Percentiles rank a stretch among this genome's conserved stretches.
Evolutionary conservation across 2,329 filamentous ascomycete genomes (phyloP).

Genomic region (Claviceps digitariae): DNA sequence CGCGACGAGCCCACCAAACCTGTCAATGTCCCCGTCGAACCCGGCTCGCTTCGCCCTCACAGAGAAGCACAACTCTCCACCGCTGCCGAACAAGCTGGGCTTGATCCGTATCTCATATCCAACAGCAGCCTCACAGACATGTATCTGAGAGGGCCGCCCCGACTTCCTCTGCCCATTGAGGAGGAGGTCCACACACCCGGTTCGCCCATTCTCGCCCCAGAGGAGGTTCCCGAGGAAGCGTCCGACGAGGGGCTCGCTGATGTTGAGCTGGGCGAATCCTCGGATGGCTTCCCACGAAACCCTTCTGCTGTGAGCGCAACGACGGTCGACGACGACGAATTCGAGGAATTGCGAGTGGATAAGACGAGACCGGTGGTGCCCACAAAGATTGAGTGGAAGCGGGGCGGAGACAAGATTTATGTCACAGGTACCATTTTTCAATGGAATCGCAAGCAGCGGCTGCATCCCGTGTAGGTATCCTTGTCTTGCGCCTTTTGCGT

Average conservation of each 20-base stretch:
- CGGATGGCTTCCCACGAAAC: conserved; percentile 37
- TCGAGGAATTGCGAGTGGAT: conserved; percentile 63
- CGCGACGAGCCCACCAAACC: conserved; percentile 36
- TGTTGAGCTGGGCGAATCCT: conserved; percentile 35
- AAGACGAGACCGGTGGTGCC: conserved; percentile 68
- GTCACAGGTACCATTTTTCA: conserved; percentile 95
- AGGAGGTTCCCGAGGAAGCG: conserved; percentile 14
- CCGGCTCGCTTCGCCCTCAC: conserved; percentile 23
- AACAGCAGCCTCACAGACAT: conserved; percentile 49
- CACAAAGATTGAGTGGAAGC: conserved; percentile 73
- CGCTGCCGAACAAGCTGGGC: conserved; percentile 17
- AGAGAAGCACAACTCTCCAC: conserved; percentile 18
- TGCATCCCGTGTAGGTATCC: conserved; percentile 68
- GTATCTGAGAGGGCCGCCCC: conserved; percentile 62
- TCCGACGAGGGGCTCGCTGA: conserved; percentile 37
- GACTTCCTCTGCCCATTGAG: conserved; percentile 83
- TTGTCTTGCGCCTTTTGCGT: too few relatives aligned
- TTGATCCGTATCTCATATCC: conserved; percentile 31
- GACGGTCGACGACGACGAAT: conserved; percentile 62
- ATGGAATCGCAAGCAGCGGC: conserved; percentile 87
- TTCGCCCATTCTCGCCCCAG: conserved; percentile 70
- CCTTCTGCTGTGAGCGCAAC: conserved; percentile 47
- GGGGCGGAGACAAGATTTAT: conserved; percentile 77
- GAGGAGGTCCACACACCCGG: conserved; percentile 82
- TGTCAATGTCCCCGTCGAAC: conserved; percentile 40